Evolutionary conservation across 225 moss, liverwort and hornwort genomes (phyloP).

Genomic region (Takakia lepidozioides): DNA sequence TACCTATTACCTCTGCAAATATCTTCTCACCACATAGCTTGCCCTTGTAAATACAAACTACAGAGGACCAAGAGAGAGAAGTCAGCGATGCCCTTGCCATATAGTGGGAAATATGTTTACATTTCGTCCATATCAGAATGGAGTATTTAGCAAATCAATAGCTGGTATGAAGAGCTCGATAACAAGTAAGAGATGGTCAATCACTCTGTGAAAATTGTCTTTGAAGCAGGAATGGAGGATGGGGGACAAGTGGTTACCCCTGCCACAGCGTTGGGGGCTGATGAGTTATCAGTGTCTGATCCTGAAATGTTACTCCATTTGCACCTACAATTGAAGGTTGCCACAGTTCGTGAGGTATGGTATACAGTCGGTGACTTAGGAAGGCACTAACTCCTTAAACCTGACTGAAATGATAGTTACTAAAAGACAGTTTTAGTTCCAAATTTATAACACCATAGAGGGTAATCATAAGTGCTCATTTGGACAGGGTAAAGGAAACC

Average conservation of each 20-base stretch:
- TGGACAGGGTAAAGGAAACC: background rate
- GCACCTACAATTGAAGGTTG: slow-evolving; percentile 47
- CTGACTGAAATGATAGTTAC: background rate
- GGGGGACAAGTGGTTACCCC: slow-evolving; percentile 42
- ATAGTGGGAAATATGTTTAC: no score
- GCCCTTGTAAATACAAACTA: no score
- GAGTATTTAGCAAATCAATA: background rate
- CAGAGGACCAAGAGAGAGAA: no score
- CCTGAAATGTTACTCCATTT: slow-evolving; percentile 43
- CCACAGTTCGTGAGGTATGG: slow-evolving; percentile 47
- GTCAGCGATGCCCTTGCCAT: no score
- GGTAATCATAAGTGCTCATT: background rate
- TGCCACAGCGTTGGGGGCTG: slow-evolving; percentile 20
- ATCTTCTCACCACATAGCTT: no score
- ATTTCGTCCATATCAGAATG: background rate
- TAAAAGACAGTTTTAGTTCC: background rate
- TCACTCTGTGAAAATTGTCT: background rate
- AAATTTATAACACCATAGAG: background rate
- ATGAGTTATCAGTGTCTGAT: slow-evolving; percentile 20
- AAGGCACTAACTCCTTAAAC: background rate
- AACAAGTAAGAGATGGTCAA: background rate
- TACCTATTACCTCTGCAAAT: no score
- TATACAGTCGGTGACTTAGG: background rate
- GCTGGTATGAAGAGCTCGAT: background rate
- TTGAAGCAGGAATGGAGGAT: slow-evolving; percentile 33